These are phyloP conservation scores for Sporothrix brunneoviolacea DNA, from an alignment of 2,329 filamentous ascomycete species.

Conservation along the genomic window DNA sequence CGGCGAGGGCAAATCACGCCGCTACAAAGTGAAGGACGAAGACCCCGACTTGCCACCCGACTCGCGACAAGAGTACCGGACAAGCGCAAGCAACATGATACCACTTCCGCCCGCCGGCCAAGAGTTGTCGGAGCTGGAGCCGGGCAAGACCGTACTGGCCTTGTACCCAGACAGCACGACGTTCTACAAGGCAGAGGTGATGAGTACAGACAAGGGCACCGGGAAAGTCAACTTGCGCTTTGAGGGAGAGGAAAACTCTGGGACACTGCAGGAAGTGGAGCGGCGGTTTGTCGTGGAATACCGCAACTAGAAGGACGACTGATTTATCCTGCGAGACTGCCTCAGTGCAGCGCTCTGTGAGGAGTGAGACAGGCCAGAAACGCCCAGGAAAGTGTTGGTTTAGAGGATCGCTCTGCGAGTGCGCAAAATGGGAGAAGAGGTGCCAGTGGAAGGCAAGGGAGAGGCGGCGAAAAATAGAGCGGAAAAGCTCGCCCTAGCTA, in stretches of 20 bases:
- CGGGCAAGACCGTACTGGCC: slow-evolving; percentile 67
- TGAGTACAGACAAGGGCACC: slow-evolving; percentile 52
- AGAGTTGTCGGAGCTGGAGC: slow-evolving; percentile 54
- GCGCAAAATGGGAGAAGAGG: too few relatives aligned
- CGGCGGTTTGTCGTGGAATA: slow-evolving; percentile 72
- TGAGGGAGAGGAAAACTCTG: slow-evolving; percentile 69
- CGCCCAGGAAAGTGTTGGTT: too few relatives aligned
- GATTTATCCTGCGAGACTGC: too few relatives aligned
- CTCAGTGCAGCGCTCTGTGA: too few relatives aligned
- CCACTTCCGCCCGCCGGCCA: slow-evolving; percentile 57
- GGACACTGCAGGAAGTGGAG: slow-evolving; percentile 69
- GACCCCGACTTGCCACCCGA: slow-evolving; percentile 61
- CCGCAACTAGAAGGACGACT: slow-evolving; percentile 26
- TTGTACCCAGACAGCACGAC: slow-evolving; percentile 79
- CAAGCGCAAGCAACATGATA: slow-evolving; percentile 69
- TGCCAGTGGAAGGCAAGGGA: too few relatives aligned
- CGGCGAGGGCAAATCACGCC: slow-evolving; percentile 69
- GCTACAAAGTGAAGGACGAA: slow-evolving; percentile 74
- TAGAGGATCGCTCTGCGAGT: too few relatives aligned
- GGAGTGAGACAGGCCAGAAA: too few relatives aligned
- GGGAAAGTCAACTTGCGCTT: slow-evolving; percentile 62
- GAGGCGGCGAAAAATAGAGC: too few relatives aligned
- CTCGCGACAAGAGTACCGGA: slow-evolving; percentile 61
- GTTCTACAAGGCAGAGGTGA: slow-evolving; percentile 78
- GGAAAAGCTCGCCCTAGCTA: too few relatives aligned